A percentile compares a stretch with the other conserved stretches of the same genome.
Conservation (phyloP, 2,329 filamentous ascomycete genomes). For the Camillea tinctor region DNA sequence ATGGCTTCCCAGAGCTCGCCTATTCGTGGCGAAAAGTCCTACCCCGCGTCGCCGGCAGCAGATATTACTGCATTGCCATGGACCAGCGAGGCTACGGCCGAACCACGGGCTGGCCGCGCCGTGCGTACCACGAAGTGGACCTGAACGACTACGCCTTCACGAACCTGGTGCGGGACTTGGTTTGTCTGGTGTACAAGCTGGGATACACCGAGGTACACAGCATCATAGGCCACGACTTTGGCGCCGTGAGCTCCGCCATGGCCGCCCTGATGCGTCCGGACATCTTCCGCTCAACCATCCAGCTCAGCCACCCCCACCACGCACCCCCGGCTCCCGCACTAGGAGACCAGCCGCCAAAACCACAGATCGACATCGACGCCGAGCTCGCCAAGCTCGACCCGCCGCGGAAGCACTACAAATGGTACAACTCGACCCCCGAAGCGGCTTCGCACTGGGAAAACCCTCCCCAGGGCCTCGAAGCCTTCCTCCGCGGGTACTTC, state of each 20-base stretch:
- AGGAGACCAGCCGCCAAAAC: slow-evolving; percentile 13
- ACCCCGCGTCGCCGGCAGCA: slow-evolving; percentile 53
- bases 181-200: slow-evolving; percentile 59
- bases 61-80: slow-evolving; percentile 65
- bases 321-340: slow-evolving; percentile 49
- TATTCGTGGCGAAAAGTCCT: slow-evolving; percentile 69
- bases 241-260: slow-evolving; percentile 58
- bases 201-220: slow-evolving; percentile 58
- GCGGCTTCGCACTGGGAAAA: slow-evolving; percentile 48
- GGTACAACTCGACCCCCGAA: slow-evolving; percentile 55
- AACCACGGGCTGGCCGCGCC: slow-evolving; percentile 59
- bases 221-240: slow-evolving; percentile 67
- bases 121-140: slow-evolving; percentile 50
- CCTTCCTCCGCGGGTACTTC: slow-evolving; percentile 65
- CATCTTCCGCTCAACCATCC: slow-evolving; percentile 58
- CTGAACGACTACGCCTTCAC: slow-evolving; percentile 56
- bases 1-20: slow-evolving; percentile 68
- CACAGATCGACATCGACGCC: slow-evolving; percentile 48
- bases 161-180: slow-evolving; percentile 59
- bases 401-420: slow-evolving; percentile 69
- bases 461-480: slow-evolving; percentile 42
- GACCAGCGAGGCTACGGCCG: slow-evolving; percentile 69
- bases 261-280: slow-evolving; percentile 63
- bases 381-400: slow-evolving; percentile 52
- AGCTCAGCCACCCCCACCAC: slow-evolving; percentile 67